Base-by-base conservation (phyloP, 2,329 filamentous ascomycete genomes). In the Penicillium sp. region DNA sequence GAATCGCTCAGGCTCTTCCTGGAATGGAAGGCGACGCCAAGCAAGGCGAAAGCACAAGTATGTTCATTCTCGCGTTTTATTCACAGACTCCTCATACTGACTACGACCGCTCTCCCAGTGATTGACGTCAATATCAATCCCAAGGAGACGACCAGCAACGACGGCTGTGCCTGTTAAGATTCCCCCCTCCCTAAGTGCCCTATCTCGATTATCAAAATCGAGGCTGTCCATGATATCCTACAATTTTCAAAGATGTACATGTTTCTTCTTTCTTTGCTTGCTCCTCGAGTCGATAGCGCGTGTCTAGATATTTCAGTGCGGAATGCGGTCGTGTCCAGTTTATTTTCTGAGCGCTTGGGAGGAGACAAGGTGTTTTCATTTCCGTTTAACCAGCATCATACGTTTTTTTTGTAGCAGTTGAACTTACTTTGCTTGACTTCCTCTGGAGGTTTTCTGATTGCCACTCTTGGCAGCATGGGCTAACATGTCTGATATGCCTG, bases 1-100 rank as follows among this genome's bases (percentile, higher is more conserved):
- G 91, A 80, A 99, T 99, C 84, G 94, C 95, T 38, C 94, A 99
- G 77, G 94, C 95, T 36, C 80, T 99, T 67, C 94, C 94, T 8
- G 94, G 94, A 22, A 97, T 99, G 94, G 94, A 99, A 75, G 91
- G 91, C 14, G 88, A 91, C 64, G 89, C 91, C 63, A 86, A 88
- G 66, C 87, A 88, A 66, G 87, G 86, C 57, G 88, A 90, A 65
- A 84, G 80, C 74, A 90, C 93, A 78, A 96, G 90, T 94, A 80
- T 69, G 88, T 84, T 31, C 6, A 53, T 31, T 46, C 30, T 31
- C 37, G 19, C 11, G 6, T n/a, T 16, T 16, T 33, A 35, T n/a
- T 10, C 28, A 19, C 30, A 25, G 42, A 28, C 19, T 17, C 14
- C 28, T 52, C 44, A 36, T 63, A 53, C 70, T 74, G 63, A 76